Conservation (phyloP, 495 filamentous ascomycete genomes). For the Penicillium psychrofluorescens region DNA sequence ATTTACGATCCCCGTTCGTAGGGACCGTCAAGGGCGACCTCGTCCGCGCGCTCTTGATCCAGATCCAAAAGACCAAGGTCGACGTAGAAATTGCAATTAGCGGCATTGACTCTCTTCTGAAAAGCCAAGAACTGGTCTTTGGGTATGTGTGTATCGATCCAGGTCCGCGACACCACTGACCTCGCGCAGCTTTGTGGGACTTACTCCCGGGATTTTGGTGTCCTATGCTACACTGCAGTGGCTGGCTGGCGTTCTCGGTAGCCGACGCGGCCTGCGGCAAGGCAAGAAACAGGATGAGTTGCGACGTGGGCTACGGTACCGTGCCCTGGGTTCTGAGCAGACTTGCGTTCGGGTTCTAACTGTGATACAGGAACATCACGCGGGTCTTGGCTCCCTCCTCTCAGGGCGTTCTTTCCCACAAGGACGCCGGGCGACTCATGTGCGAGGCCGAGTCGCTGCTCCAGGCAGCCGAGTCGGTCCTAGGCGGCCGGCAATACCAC, state of each 20-base stretch:
- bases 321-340: background rate
- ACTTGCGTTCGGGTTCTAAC: background rate
- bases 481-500: conserved; percentile 63
- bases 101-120: conserved; percentile 85
- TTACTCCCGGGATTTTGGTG: conserved; percentile 85
- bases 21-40: conserved; percentile 79
- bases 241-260: conserved; percentile 58
- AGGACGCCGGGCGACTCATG: conserved; percentile 81
- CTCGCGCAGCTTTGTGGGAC: conserved; percentile 62
- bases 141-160: conserved; percentile 37
- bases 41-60: conserved; percentile 85
- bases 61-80: conserved; percentile 98
- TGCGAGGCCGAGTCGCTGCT: conserved; percentile 81
- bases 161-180: conserved; percentile 8
- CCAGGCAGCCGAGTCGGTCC: conserved; percentile 49
- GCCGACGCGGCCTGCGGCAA: conserved; percentile 53
- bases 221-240: conserved; percentile 69
- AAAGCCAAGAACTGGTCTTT: conserved; percentile 95
- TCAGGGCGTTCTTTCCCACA: conserved; percentile 70
- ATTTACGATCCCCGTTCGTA: conserved; percentile 68
- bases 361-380: conserved; percentile 59
- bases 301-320: conserved; percentile 63
- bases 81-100: conserved; percentile 93
- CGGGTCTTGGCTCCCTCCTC: conserved; percentile 64
- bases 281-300: conserved; percentile 56